These are phyloP conservation scores for Vickermania ingenoplastis DNA, from an alignment of 208 protist genomes.

Conservation along the genomic window DNA sequence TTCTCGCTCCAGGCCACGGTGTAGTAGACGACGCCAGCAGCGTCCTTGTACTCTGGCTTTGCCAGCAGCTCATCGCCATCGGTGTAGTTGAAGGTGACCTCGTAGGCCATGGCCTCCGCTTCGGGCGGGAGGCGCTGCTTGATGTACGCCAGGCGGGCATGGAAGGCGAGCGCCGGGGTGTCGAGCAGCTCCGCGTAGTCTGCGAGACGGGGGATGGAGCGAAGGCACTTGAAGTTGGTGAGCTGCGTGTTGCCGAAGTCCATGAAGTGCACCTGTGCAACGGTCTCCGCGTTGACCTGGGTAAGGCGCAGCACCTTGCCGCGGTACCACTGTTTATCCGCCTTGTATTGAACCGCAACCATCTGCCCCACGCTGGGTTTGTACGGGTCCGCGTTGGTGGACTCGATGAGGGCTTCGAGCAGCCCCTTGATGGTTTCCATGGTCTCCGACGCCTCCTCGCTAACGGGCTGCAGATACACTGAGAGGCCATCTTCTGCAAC, in stretches of 20 bases:
- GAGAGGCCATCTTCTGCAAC: slow-evolving; percentile 64
- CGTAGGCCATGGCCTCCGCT: slow-evolving; percentile 25
- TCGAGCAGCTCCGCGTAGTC: slow-evolving; percentile 68
- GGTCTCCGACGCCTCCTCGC: slow-evolving; percentile 8
- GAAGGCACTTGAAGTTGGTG: slow-evolving; percentile 38
- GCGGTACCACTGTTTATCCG: slow-evolving; percentile 76
- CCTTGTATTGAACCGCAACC: slow-evolving; percentile 59
- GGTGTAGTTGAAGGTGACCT: slow-evolving; percentile 55
- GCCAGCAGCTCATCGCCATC: slow-evolving; percentile 67
- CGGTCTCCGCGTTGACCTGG: slow-evolving; percentile 18
- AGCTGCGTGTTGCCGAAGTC: slow-evolving; percentile 81
- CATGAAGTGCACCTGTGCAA: slow-evolving; percentile 65
- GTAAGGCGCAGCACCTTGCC: slow-evolving; percentile 44
- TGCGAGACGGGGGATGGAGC: slow-evolving; percentile 44
- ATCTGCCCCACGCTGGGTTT: slow-evolving; percentile 58
- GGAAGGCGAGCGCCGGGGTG: slow-evolving; percentile 47
- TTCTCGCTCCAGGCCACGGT: slow-evolving; percentile 55
- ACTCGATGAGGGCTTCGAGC: slow-evolving; percentile 51
- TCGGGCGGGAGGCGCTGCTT: slow-evolving; percentile 34
- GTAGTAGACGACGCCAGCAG: slow-evolving; percentile 43
- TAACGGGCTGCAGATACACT: slow-evolving; percentile 58
- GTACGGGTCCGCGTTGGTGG: slow-evolving; percentile 20
- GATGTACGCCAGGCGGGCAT: slow-evolving; percentile 65
- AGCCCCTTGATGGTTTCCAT: slow-evolving; percentile 23
- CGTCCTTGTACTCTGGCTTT: slow-evolving; percentile 69